Base-by-base conservation (phyloP, 2,329 filamentous ascomycete species). In the Zopfia rhizophila region DNA sequence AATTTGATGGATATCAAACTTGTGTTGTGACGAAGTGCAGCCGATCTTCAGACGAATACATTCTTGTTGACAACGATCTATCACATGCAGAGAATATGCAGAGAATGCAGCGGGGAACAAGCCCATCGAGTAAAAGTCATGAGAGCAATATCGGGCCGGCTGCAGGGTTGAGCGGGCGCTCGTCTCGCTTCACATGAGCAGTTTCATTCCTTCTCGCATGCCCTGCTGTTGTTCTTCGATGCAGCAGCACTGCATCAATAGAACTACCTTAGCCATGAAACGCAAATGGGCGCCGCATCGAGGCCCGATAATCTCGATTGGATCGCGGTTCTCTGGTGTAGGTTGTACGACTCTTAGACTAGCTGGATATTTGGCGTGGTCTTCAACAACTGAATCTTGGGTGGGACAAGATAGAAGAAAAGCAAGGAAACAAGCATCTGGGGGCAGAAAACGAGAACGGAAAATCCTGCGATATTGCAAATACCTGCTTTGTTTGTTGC, bases 1-100 rank as follows among this genome's bases (percentile, higher is more conserved):
- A 45, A 31, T 46, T 35, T 49, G 33, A 42, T 42, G 41, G 42
- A 27, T 33, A 43, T 33, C 41, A 33, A 18, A 32, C 40, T 27
- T 43, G 38, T 36, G 31, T 10, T 38, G 38, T 48, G 48, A 52
- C 38, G 38, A 36, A 27, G 13, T 48, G 41, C 36, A 46, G 25
- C 28, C 19, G 37, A 42, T 42, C 44, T 30, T 22, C 32, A 16
- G 17, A 32, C 25, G 10, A 38, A 18, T n/a, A 13, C 12, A 21
- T 38, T 32, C 13, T 38, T 38, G n/a, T 17, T 45, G 12, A 30
- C 6, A 22, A 40, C 4, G 13, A 22, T 8, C 12, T 6, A 27
- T 6, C 7, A 11, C 6, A 11, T 30, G 37, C 25, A 40, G 18
- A 36, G 40, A 37, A 27, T 18, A 35, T 47, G 37, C 30, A 41